phyloP scores from a whole-genome alignment of 495 filamentous ascomycete genomes.

The Daldinia concentrica region DNA sequence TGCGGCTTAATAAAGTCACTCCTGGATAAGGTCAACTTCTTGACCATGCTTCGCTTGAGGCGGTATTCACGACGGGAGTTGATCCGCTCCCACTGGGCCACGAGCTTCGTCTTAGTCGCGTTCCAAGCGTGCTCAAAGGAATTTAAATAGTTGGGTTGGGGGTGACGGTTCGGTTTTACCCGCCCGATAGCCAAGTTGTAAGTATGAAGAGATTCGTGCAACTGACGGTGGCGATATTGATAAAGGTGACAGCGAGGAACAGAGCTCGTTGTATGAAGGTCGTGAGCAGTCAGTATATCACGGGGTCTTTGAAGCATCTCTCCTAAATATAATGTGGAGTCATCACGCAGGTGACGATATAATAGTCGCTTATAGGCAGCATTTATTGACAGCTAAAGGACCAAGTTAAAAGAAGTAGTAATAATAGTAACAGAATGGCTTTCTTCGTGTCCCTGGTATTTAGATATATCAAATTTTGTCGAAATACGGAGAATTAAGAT shows the following conservation, averaged over 20 bases:
- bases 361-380: conserved; percentile 29
- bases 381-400: conserved; percentile 31
- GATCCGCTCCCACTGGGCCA: conserved; percentile 36
- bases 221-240: conserved; percentile 16
- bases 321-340: conserved; percentile 40
- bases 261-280: conserved; percentile 20
- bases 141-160: conserved; percentile 19
- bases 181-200: conserved; percentile 11
- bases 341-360: conserved; percentile 42
- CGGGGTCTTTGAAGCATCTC: conserved; percentile 47
- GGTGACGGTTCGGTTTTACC: conserved; percentile 15
- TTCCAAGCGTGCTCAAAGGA: conserved; percentile 32
- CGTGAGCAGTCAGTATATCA: conserved; percentile 30
- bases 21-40: conserved; percentile 33
- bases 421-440: neutral
- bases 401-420: conserved; percentile 9
- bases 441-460: neutral
- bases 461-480: conserved; percentile 1
- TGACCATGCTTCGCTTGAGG: conserved; percentile 47
- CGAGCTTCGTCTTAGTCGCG: conserved; percentile 35
- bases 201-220: conserved; percentile 12
- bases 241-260: neutral
- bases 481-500: conserved; percentile 13
- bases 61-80: conserved; percentile 24
- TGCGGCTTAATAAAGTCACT: conserved; percentile 17